A percentile compares a stretch with the other conserved stretches of the same genome.
Evolutionary conservation across 2,329 filamentous ascomycete genomes (phyloP).

Genomic region (Aureobasidium sp.): DNA sequence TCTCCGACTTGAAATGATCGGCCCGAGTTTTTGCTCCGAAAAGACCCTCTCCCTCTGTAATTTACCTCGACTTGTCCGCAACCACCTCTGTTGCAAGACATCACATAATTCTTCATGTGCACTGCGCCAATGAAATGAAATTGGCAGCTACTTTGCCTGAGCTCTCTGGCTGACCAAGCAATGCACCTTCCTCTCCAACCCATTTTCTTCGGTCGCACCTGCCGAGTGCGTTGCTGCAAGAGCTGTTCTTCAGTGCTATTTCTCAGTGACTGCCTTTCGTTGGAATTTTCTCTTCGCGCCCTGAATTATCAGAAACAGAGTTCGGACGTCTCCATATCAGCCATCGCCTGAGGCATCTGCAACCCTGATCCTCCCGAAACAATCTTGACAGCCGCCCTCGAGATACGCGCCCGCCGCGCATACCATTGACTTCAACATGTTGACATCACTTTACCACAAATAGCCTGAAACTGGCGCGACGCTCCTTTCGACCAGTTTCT

Average conservation of each 20-base stretch:
- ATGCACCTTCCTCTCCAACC: background rate
- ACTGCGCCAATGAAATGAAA: background rate
- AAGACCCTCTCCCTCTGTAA: background rate
- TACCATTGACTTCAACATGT: background rate
- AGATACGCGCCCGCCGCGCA: slow-evolving; percentile 11
- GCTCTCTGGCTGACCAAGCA: background rate
- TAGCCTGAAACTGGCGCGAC: slow-evolving; percentile 27
- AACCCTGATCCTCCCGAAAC: background rate
- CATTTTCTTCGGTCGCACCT: background rate
- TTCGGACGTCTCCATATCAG: background rate
- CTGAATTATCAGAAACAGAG: background rate
- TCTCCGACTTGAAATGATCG: background rate
- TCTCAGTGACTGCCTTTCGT: background rate
- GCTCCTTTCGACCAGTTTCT: slow-evolving; percentile 18
- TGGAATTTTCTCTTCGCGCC: background rate
- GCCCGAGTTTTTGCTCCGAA: background rate
- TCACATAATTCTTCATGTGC: background rate
- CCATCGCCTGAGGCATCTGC: background rate
- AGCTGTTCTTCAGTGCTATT: background rate
- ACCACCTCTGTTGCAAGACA: background rate
- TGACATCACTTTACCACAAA: slow-evolving; percentile 9
- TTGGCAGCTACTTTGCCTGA: background rate
- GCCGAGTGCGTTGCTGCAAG: background rate
- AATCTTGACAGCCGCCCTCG: background rate
- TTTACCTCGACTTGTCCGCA: background rate